Conservation (phyloP, 805 yeast genomes). For the Scheffersomyces ergatensis region DNA sequence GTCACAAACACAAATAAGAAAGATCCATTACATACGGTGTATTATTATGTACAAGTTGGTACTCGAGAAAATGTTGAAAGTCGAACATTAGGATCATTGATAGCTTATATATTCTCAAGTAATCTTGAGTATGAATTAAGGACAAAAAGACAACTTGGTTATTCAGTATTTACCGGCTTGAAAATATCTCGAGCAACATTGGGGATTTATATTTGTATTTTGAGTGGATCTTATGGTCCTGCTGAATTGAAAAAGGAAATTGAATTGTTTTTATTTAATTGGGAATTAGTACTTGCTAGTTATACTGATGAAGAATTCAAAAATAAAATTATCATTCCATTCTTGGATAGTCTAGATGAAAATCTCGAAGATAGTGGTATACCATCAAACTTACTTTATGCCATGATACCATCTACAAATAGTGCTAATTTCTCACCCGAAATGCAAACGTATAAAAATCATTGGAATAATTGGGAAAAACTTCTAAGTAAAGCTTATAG, state of each 20-base stretch:
- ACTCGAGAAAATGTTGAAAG: slow-evolving; percentile 29
- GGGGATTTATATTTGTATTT: slow-evolving; percentile 58
- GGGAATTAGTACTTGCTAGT: slow-evolving; percentile 31
- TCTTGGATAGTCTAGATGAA: slow-evolving; percentile 19
- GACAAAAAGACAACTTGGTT: slow-evolving; percentile 58
- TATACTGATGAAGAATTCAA: slow-evolving; percentile 36
- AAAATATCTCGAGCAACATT: slow-evolving; percentile 48
- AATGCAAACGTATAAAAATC: slow-evolving; percentile 23
- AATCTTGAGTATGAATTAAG: slow-evolving; percentile 49
- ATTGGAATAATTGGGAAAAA: slow-evolving; percentile 49
- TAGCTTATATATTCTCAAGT: slow-evolving; percentile 45
- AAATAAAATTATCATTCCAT: slow-evolving; percentile 31
- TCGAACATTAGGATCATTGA: slow-evolving; percentile 43
- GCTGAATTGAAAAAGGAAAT: slow-evolving; percentile 41
- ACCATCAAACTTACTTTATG: slow-evolving; percentile 18
- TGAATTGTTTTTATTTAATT: slow-evolving; percentile 43
- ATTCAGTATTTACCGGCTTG: slow-evolving; percentile 57
- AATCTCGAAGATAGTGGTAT: background rate
- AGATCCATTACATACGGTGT: slow-evolving; percentile 54
- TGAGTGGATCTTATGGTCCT: slow-evolving; percentile 49
- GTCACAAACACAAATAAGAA: slow-evolving; percentile 27
- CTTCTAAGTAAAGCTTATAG: slow-evolving; percentile 43
- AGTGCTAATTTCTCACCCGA: slow-evolving; percentile 21
- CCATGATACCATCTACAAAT: slow-evolving; percentile 21
- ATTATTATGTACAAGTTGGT: slow-evolving; percentile 59